Evolutionary conservation across 306 rosid species (phyloP), one percentile per base, ranked within the genome.

Genomic region (Urtica urens): DNA sequence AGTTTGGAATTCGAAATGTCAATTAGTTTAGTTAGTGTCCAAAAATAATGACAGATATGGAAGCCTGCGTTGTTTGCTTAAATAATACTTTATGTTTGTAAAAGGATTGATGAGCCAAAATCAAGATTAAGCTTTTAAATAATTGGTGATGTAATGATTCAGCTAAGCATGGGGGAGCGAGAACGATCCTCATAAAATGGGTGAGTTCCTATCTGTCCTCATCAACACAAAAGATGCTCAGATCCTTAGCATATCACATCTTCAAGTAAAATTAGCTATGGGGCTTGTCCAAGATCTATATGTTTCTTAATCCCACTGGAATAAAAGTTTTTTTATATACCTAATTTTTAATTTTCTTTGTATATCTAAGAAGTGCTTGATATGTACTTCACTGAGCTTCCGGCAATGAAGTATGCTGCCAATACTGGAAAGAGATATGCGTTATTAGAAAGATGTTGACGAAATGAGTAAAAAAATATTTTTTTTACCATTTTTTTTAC

Each of bases 361-460:
- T n/a, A n/a, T n/a, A n/a, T 30, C 67, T 65, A 87, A 94, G 83
- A 83, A 43, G 86, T 83, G 35, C 71, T 87, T 5, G 57, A 76
- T 22, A 26, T 87, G 75, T 87, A 83, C 43, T 69, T 21, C 65
- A 71, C 48, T 50, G 96, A 87, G 76, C 79, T 87, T 23, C 96
- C 96, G 23, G 70, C 79, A 3, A 87, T 87, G 96, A 84, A 71
- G 50, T 87, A 61, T 72, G 96, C 96, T 46, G 93, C 96, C 0
- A 80, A 87, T 72, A 83, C 96, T 0, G 96, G 96, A 67, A 87
- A 83, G 55, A 59, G 73, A 53, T 83, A 94, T 0, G 80, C 53
- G 58, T 87, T 87, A 57, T 78, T 87, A 40, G 87, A 87, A 59
- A 76, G 79, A 83, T 87, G 94, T 49, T 78, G 80, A 48, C 78